Conservation (phyloP, 2,329 filamentous ascomycete genomes). For the Dothistroma pini region DNA sequence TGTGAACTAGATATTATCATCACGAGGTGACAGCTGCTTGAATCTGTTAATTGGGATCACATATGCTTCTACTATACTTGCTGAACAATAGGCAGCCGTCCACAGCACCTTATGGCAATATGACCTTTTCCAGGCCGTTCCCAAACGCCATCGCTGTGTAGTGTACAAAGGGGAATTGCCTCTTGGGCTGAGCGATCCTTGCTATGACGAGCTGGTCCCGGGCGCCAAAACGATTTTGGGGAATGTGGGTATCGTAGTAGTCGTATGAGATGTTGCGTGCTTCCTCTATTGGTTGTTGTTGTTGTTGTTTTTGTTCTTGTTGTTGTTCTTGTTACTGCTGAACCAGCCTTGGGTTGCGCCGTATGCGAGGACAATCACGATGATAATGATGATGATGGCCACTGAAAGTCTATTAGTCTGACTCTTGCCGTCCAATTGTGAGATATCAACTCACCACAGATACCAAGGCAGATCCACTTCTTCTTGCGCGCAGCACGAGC, state of each 20-base stretch:
- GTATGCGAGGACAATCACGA: constrained; percentile 39
- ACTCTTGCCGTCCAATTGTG: constrained; percentile 24
- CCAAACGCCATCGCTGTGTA: constrained; percentile 3
- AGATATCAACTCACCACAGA: constrained; percentile 54
- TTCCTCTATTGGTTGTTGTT: constrained; percentile 1
- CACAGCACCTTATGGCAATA: background rate
- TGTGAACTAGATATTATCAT: background rate
- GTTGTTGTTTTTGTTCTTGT: constrained; percentile 17
- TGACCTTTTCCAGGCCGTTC: background rate
- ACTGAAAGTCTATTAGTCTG: constrained; percentile 19
- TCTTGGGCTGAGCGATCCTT: background rate
- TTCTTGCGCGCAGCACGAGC: constrained; percentile 78
- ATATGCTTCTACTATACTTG: background rate
- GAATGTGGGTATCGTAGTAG: background rate
- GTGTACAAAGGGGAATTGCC: background rate
- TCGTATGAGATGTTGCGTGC: background rate
- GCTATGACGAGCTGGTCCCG: background rate
- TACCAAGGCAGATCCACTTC: constrained; percentile 94
- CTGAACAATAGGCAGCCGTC: background rate
- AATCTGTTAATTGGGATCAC: background rate
- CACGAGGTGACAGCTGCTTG: background rate
- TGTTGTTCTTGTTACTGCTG: constrained; percentile 18
- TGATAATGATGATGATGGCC: constrained; percentile 36
- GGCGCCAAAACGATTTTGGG: background rate
- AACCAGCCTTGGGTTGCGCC: constrained; percentile 28